A percentile compares a stretch with the other conserved stretches of the same genome.
These are phyloP conservation scores for Metarhizium guizhouense DNA, from an alignment of 2,329 filamentous ascomycete species.

Conservation along the genomic window DNA sequence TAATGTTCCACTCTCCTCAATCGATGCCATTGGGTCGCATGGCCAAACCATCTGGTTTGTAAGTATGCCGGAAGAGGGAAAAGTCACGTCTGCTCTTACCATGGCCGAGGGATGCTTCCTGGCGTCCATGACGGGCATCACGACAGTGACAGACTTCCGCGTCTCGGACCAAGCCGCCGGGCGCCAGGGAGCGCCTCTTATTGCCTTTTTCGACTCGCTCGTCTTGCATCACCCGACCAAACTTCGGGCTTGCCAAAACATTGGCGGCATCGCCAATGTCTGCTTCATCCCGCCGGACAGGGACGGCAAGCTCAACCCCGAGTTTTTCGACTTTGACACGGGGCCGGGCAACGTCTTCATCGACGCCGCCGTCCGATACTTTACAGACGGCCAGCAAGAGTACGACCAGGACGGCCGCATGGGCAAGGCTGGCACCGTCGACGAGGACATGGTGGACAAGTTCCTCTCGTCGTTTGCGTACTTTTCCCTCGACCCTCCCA, in stretches of 20 bases:
- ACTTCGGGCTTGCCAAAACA: constrained; percentile 51
- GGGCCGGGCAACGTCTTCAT: constrained; percentile 31
- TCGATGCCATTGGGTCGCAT: constrained; percentile 49
- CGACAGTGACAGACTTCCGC: constrained; percentile 45
- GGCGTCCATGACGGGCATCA: constrained; percentile 45
- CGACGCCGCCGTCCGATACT: constrained; percentile 46
- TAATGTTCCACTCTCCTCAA: constrained; percentile 29
- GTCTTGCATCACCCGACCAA: constrained; percentile 43
- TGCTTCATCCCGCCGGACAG: constrained; percentile 42
- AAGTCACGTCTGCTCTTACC: constrained; percentile 38
- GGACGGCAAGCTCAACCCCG: constrained; percentile 17
- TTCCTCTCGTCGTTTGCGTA: constrained; percentile 40
- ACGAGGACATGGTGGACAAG: constrained; percentile 41
- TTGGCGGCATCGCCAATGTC: constrained; percentile 52
- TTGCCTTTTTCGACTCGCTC: constrained; percentile 41
- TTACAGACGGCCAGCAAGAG: constrained; percentile 39
- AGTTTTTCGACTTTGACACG: constrained; percentile 43
- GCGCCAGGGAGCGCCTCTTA: constrained; percentile 38
- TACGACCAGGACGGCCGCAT: constrained; percentile 41
- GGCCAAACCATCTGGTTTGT: constrained; percentile 51
- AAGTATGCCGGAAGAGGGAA: constrained; percentile 39
- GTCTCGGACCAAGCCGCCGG: constrained; percentile 39
- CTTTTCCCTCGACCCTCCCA: constrained; percentile 40
- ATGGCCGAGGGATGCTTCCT: constrained; percentile 51
- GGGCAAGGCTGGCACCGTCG: constrained; percentile 37